phyloP scores from a whole-genome alignment of 495 filamentous ascomycete genomes.

The Cercophora samala region DNA sequence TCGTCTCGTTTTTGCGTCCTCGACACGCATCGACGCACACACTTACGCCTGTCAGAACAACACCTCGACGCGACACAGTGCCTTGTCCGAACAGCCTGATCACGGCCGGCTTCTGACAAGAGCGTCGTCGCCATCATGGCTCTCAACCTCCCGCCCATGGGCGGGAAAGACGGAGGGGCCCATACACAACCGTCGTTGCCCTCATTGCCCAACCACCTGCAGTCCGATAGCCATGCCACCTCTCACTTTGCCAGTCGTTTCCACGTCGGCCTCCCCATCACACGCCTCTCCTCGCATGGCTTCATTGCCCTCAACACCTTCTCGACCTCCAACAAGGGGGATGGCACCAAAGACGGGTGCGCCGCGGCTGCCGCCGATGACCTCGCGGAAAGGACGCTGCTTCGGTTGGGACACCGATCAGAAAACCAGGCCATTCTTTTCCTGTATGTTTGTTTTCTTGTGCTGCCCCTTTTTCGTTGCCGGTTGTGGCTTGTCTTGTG shows the following conservation, averaged over 20 bases:
- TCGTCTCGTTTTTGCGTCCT: neutral
- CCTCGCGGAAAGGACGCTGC: conserved; percentile 77
- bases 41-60: neutral
- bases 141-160: conserved; percentile 42
- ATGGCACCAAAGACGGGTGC: conserved; percentile 82
- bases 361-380: conserved; percentile 86
- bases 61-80: neutral
- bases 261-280: conserved; percentile 82
- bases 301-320: conserved; percentile 91
- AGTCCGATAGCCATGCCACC: conserved; percentile 94
- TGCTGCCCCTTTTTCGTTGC: neutral
- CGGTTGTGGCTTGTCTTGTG: conserved; percentile 25
- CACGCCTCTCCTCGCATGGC: conserved; percentile 84
- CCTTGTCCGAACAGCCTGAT: neutral
- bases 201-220: conserved; percentile 81
- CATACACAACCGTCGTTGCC: conserved; percentile 89
- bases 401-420: conserved; percentile 78
- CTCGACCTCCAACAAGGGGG: conserved; percentile 79
- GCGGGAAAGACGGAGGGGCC: conserved; percentile 49
- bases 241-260: conserved; percentile 95
- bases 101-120: conserved; percentile 24
- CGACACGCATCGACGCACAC: neutral
- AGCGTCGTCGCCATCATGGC: conserved; percentile 38
- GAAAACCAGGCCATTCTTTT: conserved; percentile 94
- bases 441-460: conserved; percentile 59